Conservation (phyloP, 371 early-diverging fungal genomes). For the Syncephalis fuscata region DNA sequence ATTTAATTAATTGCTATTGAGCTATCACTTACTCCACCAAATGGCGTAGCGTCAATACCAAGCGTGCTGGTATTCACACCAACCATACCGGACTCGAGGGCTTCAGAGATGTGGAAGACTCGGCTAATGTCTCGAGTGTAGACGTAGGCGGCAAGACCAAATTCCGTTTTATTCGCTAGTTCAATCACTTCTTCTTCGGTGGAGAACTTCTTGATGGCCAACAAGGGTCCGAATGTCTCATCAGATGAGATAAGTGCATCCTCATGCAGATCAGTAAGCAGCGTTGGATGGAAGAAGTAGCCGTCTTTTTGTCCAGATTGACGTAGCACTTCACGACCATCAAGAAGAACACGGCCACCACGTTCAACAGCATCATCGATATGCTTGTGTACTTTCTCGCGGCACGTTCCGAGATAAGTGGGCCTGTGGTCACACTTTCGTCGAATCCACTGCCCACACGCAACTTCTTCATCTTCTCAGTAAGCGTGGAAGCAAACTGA, state of each 20-base stretch:
- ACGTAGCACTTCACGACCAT: constrained; percentile 23
- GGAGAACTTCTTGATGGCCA: constrained; percentile 42
- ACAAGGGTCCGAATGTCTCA: constrained; percentile 72
- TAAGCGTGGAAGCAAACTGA: constrained; percentile 34
- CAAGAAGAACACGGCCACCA: constrained; percentile 41
- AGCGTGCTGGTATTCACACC: constrained; percentile 67
- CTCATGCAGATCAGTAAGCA: constrained; percentile 36
- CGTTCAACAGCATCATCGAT: constrained; percentile 50
- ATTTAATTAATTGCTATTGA: neutral
- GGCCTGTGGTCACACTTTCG: constrained; percentile 45
- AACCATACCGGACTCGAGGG: constrained; percentile 76
- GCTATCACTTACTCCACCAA: constrained; percentile 41
- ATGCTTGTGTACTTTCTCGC: constrained; percentile 47
- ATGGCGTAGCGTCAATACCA: constrained; percentile 45
- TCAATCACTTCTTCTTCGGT: constrained; percentile 54
- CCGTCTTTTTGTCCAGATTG: constrained; percentile 13
- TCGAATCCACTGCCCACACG: constrained; percentile 62
- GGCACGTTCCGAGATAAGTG: constrained; percentile 54
- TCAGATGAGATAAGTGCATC: constrained; percentile 41
- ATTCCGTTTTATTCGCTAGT: constrained; percentile 50
- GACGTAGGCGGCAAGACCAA: constrained; percentile 75
- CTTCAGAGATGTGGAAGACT: constrained; percentile 65
- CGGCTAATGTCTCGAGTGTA: constrained; percentile 57
- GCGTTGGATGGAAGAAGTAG: constrained; percentile 55
- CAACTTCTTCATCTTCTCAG: constrained; percentile 34